phyloP scores from a whole-genome alignment of 345 rosid genomes.

The Anacardium occidentale region DNA sequence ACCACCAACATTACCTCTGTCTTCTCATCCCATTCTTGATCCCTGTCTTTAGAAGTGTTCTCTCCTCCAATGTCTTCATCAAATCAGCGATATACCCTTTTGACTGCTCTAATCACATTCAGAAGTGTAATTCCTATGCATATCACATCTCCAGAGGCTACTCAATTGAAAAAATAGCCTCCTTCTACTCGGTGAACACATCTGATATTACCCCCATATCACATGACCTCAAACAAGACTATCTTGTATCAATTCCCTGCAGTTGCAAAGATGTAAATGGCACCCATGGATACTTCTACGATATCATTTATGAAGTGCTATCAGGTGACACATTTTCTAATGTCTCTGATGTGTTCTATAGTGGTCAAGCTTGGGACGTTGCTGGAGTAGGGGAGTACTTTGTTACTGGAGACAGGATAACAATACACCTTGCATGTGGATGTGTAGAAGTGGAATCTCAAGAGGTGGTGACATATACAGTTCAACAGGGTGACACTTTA shows the following conservation, averaged over 20 bases:
- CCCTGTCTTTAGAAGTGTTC: not conserved
- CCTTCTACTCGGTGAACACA: constrained; percentile 27
- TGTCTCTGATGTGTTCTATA: constrained; percentile 1
- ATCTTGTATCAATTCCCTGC: constrained; percentile 34
- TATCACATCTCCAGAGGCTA: constrained; percentile 30
- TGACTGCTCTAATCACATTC: constrained; percentile 18
- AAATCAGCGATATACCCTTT: constrained; percentile 27
- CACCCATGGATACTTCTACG: constrained; percentile 30
- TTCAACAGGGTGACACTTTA: constrained; percentile 31
- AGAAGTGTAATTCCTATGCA: constrained; percentile 26
- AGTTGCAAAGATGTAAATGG: constrained; percentile 37
- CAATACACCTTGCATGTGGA: constrained; percentile 28
- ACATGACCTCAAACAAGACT: constrained; percentile 22
- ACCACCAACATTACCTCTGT: not conserved
- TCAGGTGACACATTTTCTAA: constrained; percentile 14
- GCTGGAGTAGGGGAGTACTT: constrained; percentile 14
- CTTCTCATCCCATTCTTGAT: constrained; percentile 6
- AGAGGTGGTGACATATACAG: constrained; percentile 30
- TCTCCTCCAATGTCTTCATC: not conserved
- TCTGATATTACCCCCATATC: constrained; percentile 26
- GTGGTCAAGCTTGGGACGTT: constrained; percentile 34
- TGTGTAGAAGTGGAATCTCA: constrained; percentile 25
- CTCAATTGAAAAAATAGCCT: constrained; percentile 20
- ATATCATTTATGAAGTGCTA: constrained; percentile 21
- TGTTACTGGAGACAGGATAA: constrained; percentile 16